Conservation (phyloP, 148 eudicot genomes). For the Cornus controversa region DNA sequence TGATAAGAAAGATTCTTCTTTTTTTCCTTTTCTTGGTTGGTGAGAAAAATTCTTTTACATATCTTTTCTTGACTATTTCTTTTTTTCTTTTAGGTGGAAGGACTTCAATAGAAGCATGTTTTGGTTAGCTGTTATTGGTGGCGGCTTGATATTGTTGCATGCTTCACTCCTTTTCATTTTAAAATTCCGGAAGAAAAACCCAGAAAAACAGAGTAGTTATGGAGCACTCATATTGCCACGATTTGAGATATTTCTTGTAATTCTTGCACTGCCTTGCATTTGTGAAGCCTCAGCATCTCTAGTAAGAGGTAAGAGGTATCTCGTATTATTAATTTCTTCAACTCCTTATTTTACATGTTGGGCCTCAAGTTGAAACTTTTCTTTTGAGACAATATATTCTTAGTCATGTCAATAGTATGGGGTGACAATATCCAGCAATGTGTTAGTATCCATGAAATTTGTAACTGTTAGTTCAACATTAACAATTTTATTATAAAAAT, state of each 20-base stretch:
- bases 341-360: neutral
- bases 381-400: neutral
- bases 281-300: conserved; percentile 66
- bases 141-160: conserved; percentile 64
- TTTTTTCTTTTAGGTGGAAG: conserved; percentile 62
- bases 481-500: too few relatives aligned
- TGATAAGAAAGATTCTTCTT: neutral
- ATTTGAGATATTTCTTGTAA: conserved; percentile 73
- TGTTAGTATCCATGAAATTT: neutral
- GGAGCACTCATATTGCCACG: conserved; percentile 81
- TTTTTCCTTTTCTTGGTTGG: too few relatives aligned
- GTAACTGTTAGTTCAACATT: neutral
- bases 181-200: conserved; percentile 43
- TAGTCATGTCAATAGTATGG: neutral
- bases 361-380: neutral
- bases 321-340: neutral
- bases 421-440: neutral
- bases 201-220: conserved; percentile 41
- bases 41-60: neutral
- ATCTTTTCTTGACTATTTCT: neutral
- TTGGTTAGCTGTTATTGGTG: conserved; percentile 78
- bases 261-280: conserved; percentile 80
- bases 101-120: conserved; percentile 80
- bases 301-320: conserved; percentile 77
- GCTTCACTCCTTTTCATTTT: conserved; percentile 44